A percentile compares a stretch with the other conserved stretches of the same genome.
Evolutionary conservation across 805 yeast genomes (phyloP).

Genomic region (Lipomyces sp.): DNA sequence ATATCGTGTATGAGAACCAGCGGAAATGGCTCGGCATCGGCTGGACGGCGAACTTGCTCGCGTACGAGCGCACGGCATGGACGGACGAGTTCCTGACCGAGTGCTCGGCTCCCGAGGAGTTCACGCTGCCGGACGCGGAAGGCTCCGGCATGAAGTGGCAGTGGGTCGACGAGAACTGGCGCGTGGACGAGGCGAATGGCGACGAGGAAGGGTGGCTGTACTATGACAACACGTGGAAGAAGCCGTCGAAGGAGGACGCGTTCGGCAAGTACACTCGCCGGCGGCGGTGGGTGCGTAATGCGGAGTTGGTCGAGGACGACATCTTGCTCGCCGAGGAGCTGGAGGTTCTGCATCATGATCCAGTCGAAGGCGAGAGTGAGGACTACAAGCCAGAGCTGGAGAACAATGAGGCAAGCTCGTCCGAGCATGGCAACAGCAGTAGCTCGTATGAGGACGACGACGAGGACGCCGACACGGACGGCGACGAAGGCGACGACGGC

Average conservation of each 20-base stretch:
- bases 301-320: constrained; percentile 58
- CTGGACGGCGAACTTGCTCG: constrained; percentile 88
- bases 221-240: constrained; percentile 92
- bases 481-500: neutral
- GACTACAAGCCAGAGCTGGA: constrained; percentile 21
- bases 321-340: constrained; percentile 18
- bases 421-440: no score
- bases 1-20: constrained; percentile 90
- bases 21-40: constrained; percentile 97
- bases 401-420: neutral
- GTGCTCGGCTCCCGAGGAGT: constrained; percentile 68
- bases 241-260: constrained; percentile 81
- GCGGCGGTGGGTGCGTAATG: constrained; percentile 94
- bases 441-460: no score
- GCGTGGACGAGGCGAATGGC: constrained; percentile 57
- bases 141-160: constrained; percentile 77
- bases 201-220: constrained; percentile 76
- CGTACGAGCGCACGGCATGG: constrained; percentile 95
- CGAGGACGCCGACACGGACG: neutral
- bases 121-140: constrained; percentile 72
- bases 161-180: constrained; percentile 94
- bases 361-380: constrained; percentile 14
- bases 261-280: constrained; percentile 89
- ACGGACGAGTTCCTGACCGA: constrained; percentile 94
- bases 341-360: constrained; percentile 9